Percentiles rank a stretch among this genome's conserved stretches.
These are phyloP conservation scores for Colletotrichum noveboracense DNA, from an alignment of 2,329 filamentous ascomycete genomes.

Conservation along the genomic window DNA sequence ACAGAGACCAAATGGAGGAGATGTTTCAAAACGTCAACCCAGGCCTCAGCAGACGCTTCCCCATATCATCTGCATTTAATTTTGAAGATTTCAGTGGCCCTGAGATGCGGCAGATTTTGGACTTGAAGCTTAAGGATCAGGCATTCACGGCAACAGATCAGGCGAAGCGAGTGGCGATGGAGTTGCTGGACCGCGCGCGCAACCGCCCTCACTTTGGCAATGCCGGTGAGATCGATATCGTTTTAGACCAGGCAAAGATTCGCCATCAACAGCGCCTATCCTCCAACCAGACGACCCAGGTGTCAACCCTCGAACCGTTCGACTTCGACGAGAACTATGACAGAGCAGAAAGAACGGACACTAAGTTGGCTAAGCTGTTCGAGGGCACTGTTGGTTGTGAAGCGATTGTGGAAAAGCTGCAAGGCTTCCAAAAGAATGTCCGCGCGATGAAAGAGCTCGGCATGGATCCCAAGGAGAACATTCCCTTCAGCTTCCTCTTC, in stretches of 20 bases:
- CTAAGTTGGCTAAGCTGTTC: constrained; percentile 61
- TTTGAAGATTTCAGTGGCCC: constrained; percentile 72
- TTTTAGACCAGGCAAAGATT: constrained; percentile 51
- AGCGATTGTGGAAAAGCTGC: constrained; percentile 54
- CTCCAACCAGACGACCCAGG: neutral
- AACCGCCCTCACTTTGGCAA: constrained; percentile 75
- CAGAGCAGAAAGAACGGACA: constrained; percentile 49
- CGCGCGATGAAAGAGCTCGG: constrained; percentile 54
- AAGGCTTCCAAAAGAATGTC: constrained; percentile 59
- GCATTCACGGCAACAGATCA: constrained; percentile 56
- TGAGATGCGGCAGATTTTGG: constrained; percentile 64
- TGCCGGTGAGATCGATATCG: constrained; percentile 75
- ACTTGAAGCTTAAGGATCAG: constrained; percentile 64
- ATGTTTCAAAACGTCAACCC: constrained; percentile 81
- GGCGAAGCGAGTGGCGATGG: constrained; percentile 60
- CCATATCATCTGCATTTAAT: constrained; percentile 64
- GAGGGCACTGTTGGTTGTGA: constrained; percentile 64
- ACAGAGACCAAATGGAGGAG: constrained; percentile 69
- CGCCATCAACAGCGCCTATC: constrained; percentile 22
- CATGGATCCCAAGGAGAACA: constrained; percentile 60
- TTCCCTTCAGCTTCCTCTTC: constrained; percentile 75
- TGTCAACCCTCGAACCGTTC: constrained; percentile 31
- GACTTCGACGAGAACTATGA: constrained; percentile 68
- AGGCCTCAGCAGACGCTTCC: constrained; percentile 70
- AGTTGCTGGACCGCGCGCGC: constrained; percentile 64